Evolutionary conservation across 129 eudicot genomes (phyloP), one percentile per base, ranked within the genome.

Genomic region (Smallanthus sonchifolius): DNA sequence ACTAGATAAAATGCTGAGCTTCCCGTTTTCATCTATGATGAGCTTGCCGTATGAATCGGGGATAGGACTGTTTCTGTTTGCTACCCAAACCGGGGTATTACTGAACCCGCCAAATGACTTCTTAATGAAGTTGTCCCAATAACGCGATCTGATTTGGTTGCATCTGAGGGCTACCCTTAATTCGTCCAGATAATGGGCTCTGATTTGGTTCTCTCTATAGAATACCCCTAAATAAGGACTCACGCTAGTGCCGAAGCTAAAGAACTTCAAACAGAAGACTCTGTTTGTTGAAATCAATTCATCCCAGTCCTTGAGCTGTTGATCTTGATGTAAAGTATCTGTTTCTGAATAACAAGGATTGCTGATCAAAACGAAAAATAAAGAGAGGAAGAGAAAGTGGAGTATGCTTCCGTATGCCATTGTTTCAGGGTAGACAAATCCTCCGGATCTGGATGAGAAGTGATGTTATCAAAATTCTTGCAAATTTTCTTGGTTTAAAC

Each of bases 51-150:
- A 63, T 35, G 16, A 13, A 48, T 75, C 81, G 8, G 73, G 57
- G 73, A 76, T 67, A 2, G 86, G 89, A 38, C 49, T 79, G 77
- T 85, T 67, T 39, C 89, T 49, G 67, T 85, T 85, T 28, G 89
- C 86, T 32, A 85, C 77, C 89, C 86, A 85, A 48, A 85, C 84
- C 10, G 86, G 60, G 37, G 2, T 40, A 9, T 10, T 3, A 15
- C 20, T 17, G 4, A 4, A 44, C 34, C 4, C 44, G 8, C 13
- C 38, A 8, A 35, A 20, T 19, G 63, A 16, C 7, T n/a, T n/a
- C n/a, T n/a, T n/a, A n/a, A n/a, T n/a, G n/a, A n/a, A n/a, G n/a
- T n/a, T n/a, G n/a, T n/a, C n/a, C n/a, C n/a, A n/a, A n/a, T 49
- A 2, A 30, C 15, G 16, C 30, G 59, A 5, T 70, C 48, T 35